phyloP scores from a whole-genome alignment of 768 basidiomycete genomes.

The Russula emetica region DNA sequence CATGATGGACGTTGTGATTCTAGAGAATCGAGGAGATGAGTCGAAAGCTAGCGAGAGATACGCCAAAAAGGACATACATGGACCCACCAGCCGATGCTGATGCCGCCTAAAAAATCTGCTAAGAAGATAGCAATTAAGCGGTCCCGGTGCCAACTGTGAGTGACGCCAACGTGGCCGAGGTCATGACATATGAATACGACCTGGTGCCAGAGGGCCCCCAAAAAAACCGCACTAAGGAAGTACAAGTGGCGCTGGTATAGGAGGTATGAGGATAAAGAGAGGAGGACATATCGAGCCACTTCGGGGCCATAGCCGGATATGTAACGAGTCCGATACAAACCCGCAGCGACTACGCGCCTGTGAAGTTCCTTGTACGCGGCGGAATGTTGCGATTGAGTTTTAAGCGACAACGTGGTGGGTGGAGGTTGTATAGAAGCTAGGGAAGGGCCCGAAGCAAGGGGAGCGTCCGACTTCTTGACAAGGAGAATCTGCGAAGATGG shows the following conservation, averaged over 20 bases:
- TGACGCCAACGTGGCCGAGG: conserved; percentile 91
- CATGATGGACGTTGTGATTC: conserved; percentile 96
- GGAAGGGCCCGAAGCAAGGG: conserved; percentile 39
- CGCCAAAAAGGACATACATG: conserved; percentile 57
- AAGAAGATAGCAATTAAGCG: conserved; percentile 73
- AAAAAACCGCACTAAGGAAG: conserved; percentile 67
- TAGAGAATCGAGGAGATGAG: conserved; percentile 33
- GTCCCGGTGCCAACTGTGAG: conserved; percentile 80
- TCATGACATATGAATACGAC: conserved; percentile 91
- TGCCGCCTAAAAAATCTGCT: conserved; percentile 84
- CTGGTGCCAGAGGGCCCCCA: conserved; percentile 95
- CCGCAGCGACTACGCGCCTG: conserved; percentile 65
- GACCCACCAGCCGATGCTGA: conserved; percentile 98
- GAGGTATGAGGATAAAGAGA: conserved; percentile 56
- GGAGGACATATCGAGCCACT: conserved; percentile 66
- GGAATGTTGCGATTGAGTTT: conserved; percentile 62
- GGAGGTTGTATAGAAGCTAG: conserved; percentile 47
- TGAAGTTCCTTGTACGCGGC: conserved; percentile 79
- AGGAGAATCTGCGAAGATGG: conserved; percentile 58
- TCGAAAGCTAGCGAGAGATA: conserved; percentile 9
- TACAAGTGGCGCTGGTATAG: conserved; percentile 64
- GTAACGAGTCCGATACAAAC: conserved; percentile 81
- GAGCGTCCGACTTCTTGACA: conserved; percentile 40
- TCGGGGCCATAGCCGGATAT: conserved; percentile 88
- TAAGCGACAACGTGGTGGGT: conserved; percentile 50